Base-by-base conservation (phyloP, 306 rosid species). In the Mimosa bimucronata region DNA sequence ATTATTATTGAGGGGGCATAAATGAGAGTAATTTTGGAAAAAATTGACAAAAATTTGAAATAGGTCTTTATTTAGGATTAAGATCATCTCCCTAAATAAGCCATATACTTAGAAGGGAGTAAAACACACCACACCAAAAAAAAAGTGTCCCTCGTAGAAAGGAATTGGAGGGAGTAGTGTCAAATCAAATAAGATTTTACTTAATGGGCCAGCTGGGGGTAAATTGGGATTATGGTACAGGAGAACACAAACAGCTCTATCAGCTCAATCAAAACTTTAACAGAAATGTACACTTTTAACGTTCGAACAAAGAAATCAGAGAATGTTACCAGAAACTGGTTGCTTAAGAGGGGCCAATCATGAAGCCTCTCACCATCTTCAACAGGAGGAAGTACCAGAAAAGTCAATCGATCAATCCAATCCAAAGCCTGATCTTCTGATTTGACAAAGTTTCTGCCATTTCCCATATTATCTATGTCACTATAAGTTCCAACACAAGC, bases 381-480 rank as follows among this genome's bases (percentile, higher is more conserved):
- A 65, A 38, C 26, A 21, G 81, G 67, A 53, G 75, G 69, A 64
- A 16, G 53, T 50, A 52, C 81, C 25, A 26, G 53, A 66, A 67
- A 26, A 18, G 75, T 77, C 81, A 67, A 58, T 31, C 81, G 53
- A 25, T 77, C 75, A 19, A 67, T 77, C 81, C 81, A 77, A 52
- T 77, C 81, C 55, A 77, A n/a, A 5, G 55, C 55, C 37, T 77
- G 67, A 67, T 77, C 81, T 50, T 77, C 80, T 0, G 67, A 77
- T 13, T 23, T 67, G n/a, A 77, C 67, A 53, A 3, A 77, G 38
- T 77, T 77, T 15, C 67, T 26, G 4, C 81, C 81, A 38, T 67
- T 66, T n/a, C 81, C 81, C 81, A 66, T 77, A 62, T 77, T 52
- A 13, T 67, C 75, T 0, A 15, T 30, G 25, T 21, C 29, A n/a